Conservation (phyloP, 306 rosid genomes). For the Quercus wislizeni region DNA sequence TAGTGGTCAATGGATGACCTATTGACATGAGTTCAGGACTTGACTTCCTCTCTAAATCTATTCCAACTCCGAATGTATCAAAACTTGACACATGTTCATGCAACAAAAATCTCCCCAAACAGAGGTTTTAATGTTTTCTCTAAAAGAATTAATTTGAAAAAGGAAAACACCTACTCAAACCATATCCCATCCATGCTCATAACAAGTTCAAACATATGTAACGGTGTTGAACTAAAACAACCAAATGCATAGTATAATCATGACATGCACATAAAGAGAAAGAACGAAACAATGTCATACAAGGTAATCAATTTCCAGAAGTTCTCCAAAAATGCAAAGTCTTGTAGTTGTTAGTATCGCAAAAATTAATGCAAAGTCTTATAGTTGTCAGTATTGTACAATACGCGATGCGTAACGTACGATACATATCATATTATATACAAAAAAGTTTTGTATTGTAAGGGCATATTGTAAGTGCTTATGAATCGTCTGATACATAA, state of each 20-base stretch:
- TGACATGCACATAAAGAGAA: conserved; percentile 3
- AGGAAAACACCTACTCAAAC: conserved; percentile 92
- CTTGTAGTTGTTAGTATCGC: conserved; percentile 14
- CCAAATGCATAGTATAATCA: conserved; percentile 3
- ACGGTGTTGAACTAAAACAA: conserved; percentile 23
- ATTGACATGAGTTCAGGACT: too few species aligned
- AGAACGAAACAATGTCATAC: conserved; percentile 41
- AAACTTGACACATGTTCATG: too few species aligned
- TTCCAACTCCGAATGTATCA: background rate
- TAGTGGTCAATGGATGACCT: too few species aligned
- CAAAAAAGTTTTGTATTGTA: too few species aligned
- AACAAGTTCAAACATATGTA: conserved; percentile 72
- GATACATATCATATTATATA: too few species aligned
- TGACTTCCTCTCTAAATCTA: too few species aligned
- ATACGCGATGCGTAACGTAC: too few species aligned
- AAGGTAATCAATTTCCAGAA: conserved; percentile 94
- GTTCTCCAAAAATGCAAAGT: conserved; percentile 34
- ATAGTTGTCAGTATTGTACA: conserved; percentile 9
- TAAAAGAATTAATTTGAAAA: conserved; percentile 14
- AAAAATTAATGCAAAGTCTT: conserved; percentile 75
- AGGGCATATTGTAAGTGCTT: too few species aligned
- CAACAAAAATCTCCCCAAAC: background rate
- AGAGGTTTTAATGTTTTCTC: conserved; percentile 3
- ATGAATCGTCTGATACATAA: too few species aligned
- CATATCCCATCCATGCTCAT: conserved; percentile 99